A percentile compares a stretch with the other conserved stretches of the same genome.
Conservation (phyloP, 148 eudicot species). For the Tetragonia tetragonoides region DNA sequence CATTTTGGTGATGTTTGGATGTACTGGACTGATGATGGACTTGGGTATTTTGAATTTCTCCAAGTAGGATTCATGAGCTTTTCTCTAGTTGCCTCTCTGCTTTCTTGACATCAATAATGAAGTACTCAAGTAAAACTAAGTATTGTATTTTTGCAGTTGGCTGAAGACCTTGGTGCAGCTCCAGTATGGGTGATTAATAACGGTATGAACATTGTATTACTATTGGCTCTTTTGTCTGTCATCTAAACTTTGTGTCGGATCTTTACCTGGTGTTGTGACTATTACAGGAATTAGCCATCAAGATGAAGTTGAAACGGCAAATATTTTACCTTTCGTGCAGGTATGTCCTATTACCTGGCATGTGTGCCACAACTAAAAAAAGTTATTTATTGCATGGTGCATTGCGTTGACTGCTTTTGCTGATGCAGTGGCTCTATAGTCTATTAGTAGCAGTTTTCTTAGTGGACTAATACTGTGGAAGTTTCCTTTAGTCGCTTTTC, state of each 20-base stretch:
- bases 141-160: conserved; percentile 51
- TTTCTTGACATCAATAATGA: neutral
- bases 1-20: conserved; percentile 83
- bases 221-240: neutral
- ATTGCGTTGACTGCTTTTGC: neutral
- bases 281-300: conserved; percentile 41
- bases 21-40: conserved; percentile 86
- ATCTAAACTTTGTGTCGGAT: neutral
- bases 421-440: too few species aligned
- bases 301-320: conserved; percentile 60
- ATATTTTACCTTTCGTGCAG: conserved; percentile 61
- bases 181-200: conserved; percentile 93
- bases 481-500: conserved; percentile 4
- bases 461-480: neutral
- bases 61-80: conserved; percentile 44
- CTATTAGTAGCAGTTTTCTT: neutral
- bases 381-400: neutral
- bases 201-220: conserved; percentile 40
- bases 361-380: neutral
- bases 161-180: conserved; percentile 85
- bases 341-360: conserved; percentile 33
- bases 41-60: conserved; percentile 77
- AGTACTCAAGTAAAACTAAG: neutral
- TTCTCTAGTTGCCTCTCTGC: neutral
- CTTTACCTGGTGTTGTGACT: conserved; percentile 10